Evolutionary conservation across 129 eudicot genomes (phyloP).

Genomic region (Smallanthus sonchifolius): DNA sequence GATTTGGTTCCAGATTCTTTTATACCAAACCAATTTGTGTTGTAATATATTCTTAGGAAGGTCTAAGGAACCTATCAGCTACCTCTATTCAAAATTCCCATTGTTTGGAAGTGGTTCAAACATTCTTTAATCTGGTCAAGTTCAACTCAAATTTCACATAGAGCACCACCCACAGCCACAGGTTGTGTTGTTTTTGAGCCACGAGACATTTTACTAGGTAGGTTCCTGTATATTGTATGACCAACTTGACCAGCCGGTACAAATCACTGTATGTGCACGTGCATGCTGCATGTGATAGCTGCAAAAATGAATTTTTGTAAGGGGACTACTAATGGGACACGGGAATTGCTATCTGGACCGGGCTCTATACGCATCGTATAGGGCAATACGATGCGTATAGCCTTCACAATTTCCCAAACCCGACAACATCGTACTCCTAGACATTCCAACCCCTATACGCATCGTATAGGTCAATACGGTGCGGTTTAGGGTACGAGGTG

Average conservation of each 20-base stretch:
- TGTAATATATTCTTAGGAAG: constrained; percentile 22
- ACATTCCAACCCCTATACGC: too few species aligned
- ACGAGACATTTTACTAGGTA: constrained; percentile 50
- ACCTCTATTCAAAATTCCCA: not conserved
- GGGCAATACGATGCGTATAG: too few species aligned
- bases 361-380: too few species aligned
- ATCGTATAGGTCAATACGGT: too few species aligned
- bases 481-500: too few species aligned
- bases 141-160: constrained; percentile 25
- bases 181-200: constrained; percentile 50
- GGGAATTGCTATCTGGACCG: too few species aligned
- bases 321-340: too few species aligned
- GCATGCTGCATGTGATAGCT: constrained; percentile 23
- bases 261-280: constrained; percentile 19
- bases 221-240: constrained; percentile 30
- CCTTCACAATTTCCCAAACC: too few species aligned
- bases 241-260: constrained; percentile 28
- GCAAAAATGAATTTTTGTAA: constrained; percentile 6
- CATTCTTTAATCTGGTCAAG: constrained; percentile 9
- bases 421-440: too few species aligned
- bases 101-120: not conserved
- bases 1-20: constrained; percentile 37
- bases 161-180: constrained; percentile 43
- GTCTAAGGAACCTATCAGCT: constrained; percentile 11
- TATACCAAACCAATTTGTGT: constrained; percentile 8